Evolutionary conservation across 1,284 basidiomycete genomes (phyloP).

Genomic region (Agaricales sp.): DNA sequence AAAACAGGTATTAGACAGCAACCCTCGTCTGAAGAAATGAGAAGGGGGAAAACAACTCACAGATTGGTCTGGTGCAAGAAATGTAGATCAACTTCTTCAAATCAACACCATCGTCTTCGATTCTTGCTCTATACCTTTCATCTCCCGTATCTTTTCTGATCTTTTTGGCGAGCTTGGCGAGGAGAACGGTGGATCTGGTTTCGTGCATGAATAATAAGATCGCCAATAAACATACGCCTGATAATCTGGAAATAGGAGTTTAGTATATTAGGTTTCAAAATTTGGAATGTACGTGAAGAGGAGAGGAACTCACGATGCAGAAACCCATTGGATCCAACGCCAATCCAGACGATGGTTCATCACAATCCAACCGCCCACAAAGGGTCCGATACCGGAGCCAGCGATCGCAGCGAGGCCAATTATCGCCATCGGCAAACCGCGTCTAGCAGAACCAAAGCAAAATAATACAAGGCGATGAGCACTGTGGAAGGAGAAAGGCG

Average conservation of each 20-base stretch:
- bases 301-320: conserved; percentile 25
- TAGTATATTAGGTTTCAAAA: conserved; percentile 3
- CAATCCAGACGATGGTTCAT: conserved; percentile 50
- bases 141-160: conserved; percentile 55
- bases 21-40: conserved; percentile 1
- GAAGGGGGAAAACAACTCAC: conserved; percentile 26
- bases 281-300: conserved; percentile 3
- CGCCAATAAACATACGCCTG: conserved; percentile 31
- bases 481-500: too few species aligned
- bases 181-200: conserved; percentile 53
- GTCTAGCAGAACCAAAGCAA: conserved; percentile 24
- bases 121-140: conserved; percentile 44
- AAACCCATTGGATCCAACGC: conserved; percentile 81
- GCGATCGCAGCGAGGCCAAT: conserved; percentile 51
- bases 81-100: conserved; percentile 49
- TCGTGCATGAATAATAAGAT: conserved; percentile 45
- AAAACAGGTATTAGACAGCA: conserved; percentile 2
- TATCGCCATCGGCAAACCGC: conserved; percentile 64
- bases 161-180: conserved; percentile 47
- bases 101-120: conserved; percentile 52
- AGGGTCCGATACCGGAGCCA: conserved; percentile 54
- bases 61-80: conserved; percentile 58
- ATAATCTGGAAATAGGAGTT: conserved; percentile 28
- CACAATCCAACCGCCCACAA: conserved; percentile 64
- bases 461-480: conserved; percentile 3